Percentiles rank a stretch among this genome's conserved stretches.
These are phyloP conservation scores for Oenanthe sinensis DNA, from an alignment of 129 eudicot genomes.

Conservation along the genomic window DNA sequence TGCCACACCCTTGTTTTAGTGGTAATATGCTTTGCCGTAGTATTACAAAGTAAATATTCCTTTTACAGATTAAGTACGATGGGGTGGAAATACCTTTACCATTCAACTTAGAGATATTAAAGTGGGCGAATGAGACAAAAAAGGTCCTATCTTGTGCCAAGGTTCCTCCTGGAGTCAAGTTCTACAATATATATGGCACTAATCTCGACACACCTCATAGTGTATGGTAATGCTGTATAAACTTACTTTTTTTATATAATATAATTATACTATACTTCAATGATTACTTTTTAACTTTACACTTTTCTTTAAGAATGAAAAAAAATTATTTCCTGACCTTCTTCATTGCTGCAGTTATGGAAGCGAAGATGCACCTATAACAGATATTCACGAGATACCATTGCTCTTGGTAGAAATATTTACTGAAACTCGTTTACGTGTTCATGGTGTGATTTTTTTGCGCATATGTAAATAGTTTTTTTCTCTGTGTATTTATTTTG, in stretches of 20 bases:
- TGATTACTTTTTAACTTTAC: neutral
- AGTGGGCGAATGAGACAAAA: constrained; percentile 86
- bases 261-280: neutral
- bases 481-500: neutral
- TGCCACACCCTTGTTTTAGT: neutral
- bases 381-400: constrained; percentile 58
- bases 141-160: constrained; percentile 59
- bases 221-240: constrained; percentile 50
- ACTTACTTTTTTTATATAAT: neutral
- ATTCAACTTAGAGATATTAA: constrained; percentile 58
- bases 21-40: neutral
- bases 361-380: constrained; percentile 62
- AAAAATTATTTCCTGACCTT: neutral
- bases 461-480: neutral
- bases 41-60: neutral
- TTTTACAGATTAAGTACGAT: constrained; percentile 42
- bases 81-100: constrained; percentile 75
- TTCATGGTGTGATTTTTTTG: constrained; percentile 5
- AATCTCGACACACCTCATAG: constrained; percentile 78
- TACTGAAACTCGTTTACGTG: neutral
- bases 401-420: constrained; percentile 34
- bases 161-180: constrained; percentile 71
- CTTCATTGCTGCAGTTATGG: constrained; percentile 74
- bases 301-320: neutral
- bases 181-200: constrained; percentile 93